These are phyloP conservation scores for Gamarada debralockiae DNA, from an alignment of 495 filamentous ascomycete species.

Conservation along the genomic window DNA sequence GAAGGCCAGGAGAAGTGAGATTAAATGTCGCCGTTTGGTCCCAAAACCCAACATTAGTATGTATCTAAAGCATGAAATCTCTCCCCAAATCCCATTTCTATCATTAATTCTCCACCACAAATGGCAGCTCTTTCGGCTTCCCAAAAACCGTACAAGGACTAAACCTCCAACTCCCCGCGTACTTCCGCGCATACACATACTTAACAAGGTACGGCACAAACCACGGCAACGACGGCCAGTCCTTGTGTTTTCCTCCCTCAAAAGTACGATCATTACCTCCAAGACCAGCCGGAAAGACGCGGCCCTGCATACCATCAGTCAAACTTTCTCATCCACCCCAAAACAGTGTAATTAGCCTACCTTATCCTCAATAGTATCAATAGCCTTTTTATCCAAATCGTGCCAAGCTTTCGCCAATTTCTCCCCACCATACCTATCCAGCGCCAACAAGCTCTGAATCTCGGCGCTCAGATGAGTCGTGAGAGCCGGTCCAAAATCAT, in stretches of 20 bases:
- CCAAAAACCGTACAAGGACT: slow-evolving; percentile 5
- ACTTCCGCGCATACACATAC: background rate
- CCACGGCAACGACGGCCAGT: slow-evolving; percentile 2
- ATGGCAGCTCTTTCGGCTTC: background rate
- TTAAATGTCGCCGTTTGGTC: too few species aligned
- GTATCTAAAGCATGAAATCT: too few species aligned
- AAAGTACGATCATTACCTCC: slow-evolving; percentile 1
- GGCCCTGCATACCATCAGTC: slow-evolving; percentile 1
- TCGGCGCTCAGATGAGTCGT: slow-evolving; percentile 37
- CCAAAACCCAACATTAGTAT: too few species aligned
- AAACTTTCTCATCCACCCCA: background rate
- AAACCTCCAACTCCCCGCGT: slow-evolving; percentile 6
- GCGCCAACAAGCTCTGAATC: slow-evolving; percentile 26
- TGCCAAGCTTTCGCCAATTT: slow-evolving; percentile 48
- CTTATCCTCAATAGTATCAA: background rate
- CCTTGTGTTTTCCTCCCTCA: background rate
- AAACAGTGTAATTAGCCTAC: slow-evolving; percentile 8
- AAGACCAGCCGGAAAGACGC: background rate
- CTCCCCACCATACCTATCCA: slow-evolving; percentile 24
- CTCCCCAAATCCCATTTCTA: too few species aligned
- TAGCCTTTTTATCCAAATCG: slow-evolving; percentile 45
- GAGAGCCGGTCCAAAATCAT: slow-evolving; percentile 32
- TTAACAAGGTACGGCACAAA: slow-evolving; percentile 3
- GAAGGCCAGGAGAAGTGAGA: too few species aligned
- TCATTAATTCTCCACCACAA: slow-evolving; percentile 1